Evolutionary conservation across 495 filamentous ascomycete species (phyloP), one percentile per base, ranked within the genome.

Genomic region (Talaromyces trachyspermus): DNA sequence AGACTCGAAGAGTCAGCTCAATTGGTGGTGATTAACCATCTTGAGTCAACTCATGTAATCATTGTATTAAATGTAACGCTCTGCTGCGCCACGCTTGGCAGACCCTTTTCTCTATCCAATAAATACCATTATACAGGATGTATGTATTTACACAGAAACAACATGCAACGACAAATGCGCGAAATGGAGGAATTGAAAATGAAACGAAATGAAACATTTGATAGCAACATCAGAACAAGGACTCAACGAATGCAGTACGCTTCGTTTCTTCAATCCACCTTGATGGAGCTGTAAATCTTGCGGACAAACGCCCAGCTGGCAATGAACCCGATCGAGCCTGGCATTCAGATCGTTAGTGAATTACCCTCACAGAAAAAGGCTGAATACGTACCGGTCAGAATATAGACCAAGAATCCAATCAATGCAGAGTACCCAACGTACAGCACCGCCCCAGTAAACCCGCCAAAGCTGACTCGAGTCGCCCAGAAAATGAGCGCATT

Each of bases 311-410:
- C 71, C 89, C 89, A 96, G 60, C 85, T 88, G 11, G 91, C 80
- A 53, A 96, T 90, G 75, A 90, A 96, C 43, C 92, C 92, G 60
- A 98, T 96, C 0, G 91, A 85, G 8, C 90, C 90, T 95, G 43
- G 4, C 25, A 11, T 6, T 8, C 3, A 55, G 53, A 36, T 20
- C 33, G 35, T 18, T 15, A 46, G 4, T 2, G 2, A 37, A 15
- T 20, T 14, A 25, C 10, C 6, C 8, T 19, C 0, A 35, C 19
- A 19, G 23, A 15, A 9, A 48, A 54, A 10, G 9, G 23, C 19
- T 18, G 38, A 32, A 20, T 43, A 80, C 84, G 58, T 72, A 92
- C 92, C 92, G 30, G 89, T 95, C 50, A 98, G 62, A 49, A 98
- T 85, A 52, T 95, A 95, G 51, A 95, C 89, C 51, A 96, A 65